phyloP scores from a whole-genome alignment of 345 rosid genomes.

The Viola odorata region DNA sequence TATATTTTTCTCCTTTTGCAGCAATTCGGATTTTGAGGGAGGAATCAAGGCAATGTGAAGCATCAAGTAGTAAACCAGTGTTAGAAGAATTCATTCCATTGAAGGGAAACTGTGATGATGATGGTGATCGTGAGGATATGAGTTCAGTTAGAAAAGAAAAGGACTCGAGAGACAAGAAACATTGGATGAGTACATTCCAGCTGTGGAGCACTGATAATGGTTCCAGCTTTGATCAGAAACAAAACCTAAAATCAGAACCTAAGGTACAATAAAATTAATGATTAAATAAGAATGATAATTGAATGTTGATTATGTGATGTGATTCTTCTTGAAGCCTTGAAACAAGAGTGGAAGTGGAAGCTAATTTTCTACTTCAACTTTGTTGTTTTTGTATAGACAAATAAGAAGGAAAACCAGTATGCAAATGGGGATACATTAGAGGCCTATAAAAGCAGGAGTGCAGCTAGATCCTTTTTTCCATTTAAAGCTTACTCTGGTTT shows the following conservation, averaged over 20 bases:
- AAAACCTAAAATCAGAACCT: constrained; percentile 31
- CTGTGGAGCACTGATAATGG: constrained; percentile 44
- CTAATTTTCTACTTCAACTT: background rate
- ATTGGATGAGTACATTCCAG: constrained; percentile 67
- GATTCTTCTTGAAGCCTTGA: background rate
- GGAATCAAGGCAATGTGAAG: constrained; percentile 36
- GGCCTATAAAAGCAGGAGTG: constrained; percentile 28
- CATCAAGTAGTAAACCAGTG: constrained; percentile 43
- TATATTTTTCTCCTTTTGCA: constrained; percentile 27
- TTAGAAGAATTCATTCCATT: constrained; percentile 70
- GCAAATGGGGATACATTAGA: constrained; percentile 28
- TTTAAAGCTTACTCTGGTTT: constrained; percentile 24
- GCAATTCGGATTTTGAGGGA: constrained; percentile 56
- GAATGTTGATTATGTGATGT: background rate
- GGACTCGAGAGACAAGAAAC: constrained; percentile 52
- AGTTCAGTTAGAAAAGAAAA: constrained; percentile 23
- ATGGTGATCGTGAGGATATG: constrained; percentile 17
- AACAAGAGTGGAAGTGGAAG: constrained; percentile 1
- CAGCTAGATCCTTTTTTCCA: constrained; percentile 35
- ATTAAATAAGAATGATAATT: background rate
- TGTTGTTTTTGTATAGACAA: constrained; percentile 30
- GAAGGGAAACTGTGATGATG: constrained; percentile 26
- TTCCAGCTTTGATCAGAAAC: constrained; percentile 22
- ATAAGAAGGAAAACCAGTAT: constrained; percentile 25
- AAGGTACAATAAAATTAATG: constrained; percentile 29